Evolutionary conservation across 345 rosid species (phyloP).

Genomic region (Syzygium grande): DNA sequence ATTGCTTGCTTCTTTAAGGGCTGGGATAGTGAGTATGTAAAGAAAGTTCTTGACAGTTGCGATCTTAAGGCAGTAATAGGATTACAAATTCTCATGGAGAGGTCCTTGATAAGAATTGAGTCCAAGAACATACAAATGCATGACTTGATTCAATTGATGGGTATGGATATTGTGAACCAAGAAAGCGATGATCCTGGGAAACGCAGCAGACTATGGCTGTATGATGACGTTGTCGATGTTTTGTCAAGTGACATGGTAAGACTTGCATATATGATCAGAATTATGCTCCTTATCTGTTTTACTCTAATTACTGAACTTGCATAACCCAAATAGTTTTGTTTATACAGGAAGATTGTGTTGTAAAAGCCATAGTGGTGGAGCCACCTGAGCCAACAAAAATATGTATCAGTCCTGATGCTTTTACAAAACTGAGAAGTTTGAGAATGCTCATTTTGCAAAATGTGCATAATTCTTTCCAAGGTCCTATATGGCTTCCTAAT

Average conservation of each 20-base stretch:
- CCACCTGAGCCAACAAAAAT: rapidly evolving
- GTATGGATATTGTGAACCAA: not conserved
- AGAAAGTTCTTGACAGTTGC: rapidly evolving
- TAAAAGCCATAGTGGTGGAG: not conserved
- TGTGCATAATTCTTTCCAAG: not conserved
- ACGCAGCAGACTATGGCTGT: rapidly evolving
- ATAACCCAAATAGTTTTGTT: not conserved
- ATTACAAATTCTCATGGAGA: not conserved
- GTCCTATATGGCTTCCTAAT: not conserved
- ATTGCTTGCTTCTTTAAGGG: not conserved
- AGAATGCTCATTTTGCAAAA: not conserved
- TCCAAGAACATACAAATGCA: rapidly evolving
- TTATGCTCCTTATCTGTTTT: rapidly evolving
- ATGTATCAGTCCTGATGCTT: rapidly evolving
- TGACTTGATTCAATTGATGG: not conserved
- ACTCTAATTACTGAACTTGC: rapidly evolving
- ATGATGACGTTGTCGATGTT: not conserved
- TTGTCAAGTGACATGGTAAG: not conserved
- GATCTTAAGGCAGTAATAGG: not conserved
- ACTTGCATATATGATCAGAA: not conserved
- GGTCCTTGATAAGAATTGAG: not conserved
- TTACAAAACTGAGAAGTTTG: not conserved
- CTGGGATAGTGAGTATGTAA: rapidly evolving
- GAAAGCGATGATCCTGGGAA: not conserved
- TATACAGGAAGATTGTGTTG: not conserved